Evolutionary conservation across 306 rosid species (phyloP).

Genomic region (Cucurbita pepo): DNA sequence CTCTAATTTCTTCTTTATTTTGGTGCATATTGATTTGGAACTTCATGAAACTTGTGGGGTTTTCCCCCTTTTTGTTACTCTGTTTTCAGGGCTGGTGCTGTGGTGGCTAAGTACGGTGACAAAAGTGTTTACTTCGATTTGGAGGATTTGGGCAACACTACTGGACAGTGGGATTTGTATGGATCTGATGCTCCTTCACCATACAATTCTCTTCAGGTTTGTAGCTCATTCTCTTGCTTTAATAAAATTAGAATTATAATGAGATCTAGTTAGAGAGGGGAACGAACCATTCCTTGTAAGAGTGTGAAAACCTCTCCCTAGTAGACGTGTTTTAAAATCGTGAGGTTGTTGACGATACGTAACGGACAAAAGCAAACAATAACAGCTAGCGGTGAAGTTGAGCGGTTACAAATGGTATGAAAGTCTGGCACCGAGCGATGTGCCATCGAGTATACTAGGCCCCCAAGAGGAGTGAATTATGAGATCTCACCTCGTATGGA

Average conservation of each 20-base stretch:
- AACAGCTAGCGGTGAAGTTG: too few relatives aligned
- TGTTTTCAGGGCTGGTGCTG: slow-evolving; percentile 40
- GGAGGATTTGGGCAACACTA: slow-evolving; percentile 87
- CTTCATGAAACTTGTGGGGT: neutral
- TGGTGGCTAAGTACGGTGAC: slow-evolving; percentile 91
- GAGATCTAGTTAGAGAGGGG: too few relatives aligned
- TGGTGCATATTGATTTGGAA: neutral
- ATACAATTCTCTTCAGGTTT: slow-evolving; percentile 90
- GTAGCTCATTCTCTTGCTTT: neutral
- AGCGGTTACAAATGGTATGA: too few relatives aligned
- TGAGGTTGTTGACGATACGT: too few relatives aligned
- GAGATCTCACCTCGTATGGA: too few relatives aligned
- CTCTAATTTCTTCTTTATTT: neutral
- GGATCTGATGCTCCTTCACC: slow-evolving; percentile 97
- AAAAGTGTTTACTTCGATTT: slow-evolving; percentile 89
- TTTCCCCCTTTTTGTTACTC: neutral
- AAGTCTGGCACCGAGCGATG: too few relatives aligned
- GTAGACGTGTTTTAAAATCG: too few relatives aligned
- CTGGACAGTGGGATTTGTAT: slow-evolving; percentile 96
- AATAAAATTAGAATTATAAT: neutral
- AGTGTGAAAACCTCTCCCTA: too few relatives aligned
- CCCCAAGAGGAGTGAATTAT: too few relatives aligned
- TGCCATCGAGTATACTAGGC: too few relatives aligned
- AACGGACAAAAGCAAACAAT: too few relatives aligned
- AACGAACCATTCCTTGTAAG: too few relatives aligned